Conservation (phyloP, 371 early-diverging fungal genomes). For the Thermomucor indicae-seudaticae region DNA sequence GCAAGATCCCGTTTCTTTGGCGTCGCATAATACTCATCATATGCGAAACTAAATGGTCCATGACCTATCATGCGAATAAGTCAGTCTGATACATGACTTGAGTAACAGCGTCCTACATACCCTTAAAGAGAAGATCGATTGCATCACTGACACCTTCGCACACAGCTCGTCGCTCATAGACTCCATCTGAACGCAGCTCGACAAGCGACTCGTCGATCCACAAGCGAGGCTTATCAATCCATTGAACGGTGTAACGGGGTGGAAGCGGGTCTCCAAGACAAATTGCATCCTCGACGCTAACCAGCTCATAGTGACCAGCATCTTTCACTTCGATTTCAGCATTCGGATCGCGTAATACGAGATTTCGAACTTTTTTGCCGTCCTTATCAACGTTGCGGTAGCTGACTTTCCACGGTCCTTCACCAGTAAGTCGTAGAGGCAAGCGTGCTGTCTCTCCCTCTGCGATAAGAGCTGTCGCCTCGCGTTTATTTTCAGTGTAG, state of each 20-base stretch:
- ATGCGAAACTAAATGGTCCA: conserved; percentile 33
- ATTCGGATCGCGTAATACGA: conserved; percentile 37
- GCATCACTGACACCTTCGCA: conserved; percentile 42
- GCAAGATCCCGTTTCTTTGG: conserved; percentile 4
- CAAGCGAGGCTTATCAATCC: conserved; percentile 40
- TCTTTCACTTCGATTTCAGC: conserved; percentile 27
- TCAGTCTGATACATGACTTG: background rate
- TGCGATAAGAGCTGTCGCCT: conserved; percentile 18
- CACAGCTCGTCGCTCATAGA: conserved; percentile 35
- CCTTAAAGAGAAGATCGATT: conserved; percentile 32
- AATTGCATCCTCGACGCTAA: conserved; percentile 38
- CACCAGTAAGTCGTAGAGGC: conserved; percentile 42
- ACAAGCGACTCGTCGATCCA: conserved; percentile 25
- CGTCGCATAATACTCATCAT: conserved; percentile 16
- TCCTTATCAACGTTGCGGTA: conserved; percentile 33
- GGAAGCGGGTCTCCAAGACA: conserved; percentile 42
- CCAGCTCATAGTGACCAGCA: conserved; percentile 38
- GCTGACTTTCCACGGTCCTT: conserved; percentile 40
- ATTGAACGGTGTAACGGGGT: conserved; percentile 25
- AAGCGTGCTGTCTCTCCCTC: conserved; percentile 27
- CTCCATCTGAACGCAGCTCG: conserved; percentile 3
- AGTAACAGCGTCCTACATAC: conserved; percentile 6
- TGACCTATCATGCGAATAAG: conserved; percentile 10
- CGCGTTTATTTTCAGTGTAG: conserved; percentile 15
- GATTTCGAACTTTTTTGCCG: conserved; percentile 9